Base-by-base conservation (phyloP, 1,139 yeast genomes). In the Blastobotrys petasosporus region DNA sequence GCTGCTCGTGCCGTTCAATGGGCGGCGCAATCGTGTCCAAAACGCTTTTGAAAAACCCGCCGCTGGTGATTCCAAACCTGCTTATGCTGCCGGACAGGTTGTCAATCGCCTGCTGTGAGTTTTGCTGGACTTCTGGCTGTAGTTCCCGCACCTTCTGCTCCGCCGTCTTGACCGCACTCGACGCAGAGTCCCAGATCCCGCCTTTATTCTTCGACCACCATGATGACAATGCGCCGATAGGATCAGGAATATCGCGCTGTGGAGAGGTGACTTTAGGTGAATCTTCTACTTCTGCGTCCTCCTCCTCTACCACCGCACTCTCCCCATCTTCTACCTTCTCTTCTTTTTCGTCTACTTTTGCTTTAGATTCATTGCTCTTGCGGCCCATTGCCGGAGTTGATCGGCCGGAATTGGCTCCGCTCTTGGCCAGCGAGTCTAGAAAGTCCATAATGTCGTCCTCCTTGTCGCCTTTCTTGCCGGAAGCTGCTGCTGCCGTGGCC, bases 371-470 rank as follows among this genome's bases (percentile, higher is more conserved):
- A 17, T 28, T 2, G 34, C 35, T 25, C 41, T 16, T 43, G 12
- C 23, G 11, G 13, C 32, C 49, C 39, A 45, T 37, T 17, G 46
- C 54, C 31, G 59, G 57, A 7, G 60, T 51, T 7, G 59, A 50
- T 32, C 56, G 48, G 15, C 58, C 58, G 13, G 62, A 53, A 17
- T 54, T 47, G 8, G 54, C 51, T 23, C 48, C 50, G 25, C 52
- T 49, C 44, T 57, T 56, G 29, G 69, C 61, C 38, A 92, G 70
- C 60, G 90, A 94, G 61, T 90, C 96, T 51, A 92, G 70, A 58
- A 92, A 90, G 32, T 86, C 95, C 60, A 90, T 70, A 39, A 92
- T 80, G 54, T 90, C 97, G 32, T 80, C 84, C 50, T 79, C 79
- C 39, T 76, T 74, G 41, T 74, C 76, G 13, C 55, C 58, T 20